phyloP scores from a whole-genome alignment of 805 yeast species.

The Cyberlindnera xylosilytica region DNA sequence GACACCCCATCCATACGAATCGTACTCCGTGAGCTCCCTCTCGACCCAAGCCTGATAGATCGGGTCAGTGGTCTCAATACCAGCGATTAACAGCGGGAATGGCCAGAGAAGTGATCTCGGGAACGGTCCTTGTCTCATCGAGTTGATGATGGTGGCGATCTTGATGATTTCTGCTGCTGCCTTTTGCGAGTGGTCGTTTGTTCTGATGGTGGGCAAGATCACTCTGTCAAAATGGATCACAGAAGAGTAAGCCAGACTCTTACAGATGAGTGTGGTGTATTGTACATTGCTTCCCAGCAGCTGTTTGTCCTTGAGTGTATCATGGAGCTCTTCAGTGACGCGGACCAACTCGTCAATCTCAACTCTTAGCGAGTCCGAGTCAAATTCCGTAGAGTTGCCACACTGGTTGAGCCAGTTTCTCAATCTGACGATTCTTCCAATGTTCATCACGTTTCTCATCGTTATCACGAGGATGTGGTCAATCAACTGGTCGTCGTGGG shows the following conservation, averaged over 20 bases:
- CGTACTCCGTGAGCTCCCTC: not conserved
- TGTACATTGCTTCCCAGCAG: not conserved
- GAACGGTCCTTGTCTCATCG: not conserved
- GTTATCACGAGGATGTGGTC: not conserved
- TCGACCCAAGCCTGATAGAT: conserved; percentile 1
- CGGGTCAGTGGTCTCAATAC: conserved; percentile 1
- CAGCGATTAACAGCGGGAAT: conserved; percentile 3
- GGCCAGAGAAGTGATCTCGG: conserved; percentile 4
- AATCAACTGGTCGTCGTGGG: not conserved
- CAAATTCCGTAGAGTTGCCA: conserved; percentile 3
- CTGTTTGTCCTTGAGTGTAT: not conserved
- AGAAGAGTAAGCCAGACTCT: not conserved
- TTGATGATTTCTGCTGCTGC: not conserved
- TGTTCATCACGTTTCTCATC: conserved; percentile 1
- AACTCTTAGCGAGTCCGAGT: not conserved
- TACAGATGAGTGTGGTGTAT: not conserved
- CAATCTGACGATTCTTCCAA: not conserved
- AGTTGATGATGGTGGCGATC: not conserved
- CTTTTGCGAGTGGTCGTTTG: not conserved
- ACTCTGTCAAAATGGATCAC: conserved; percentile 1
- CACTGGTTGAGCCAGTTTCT: conserved; percentile 2
- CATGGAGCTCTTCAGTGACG: not conserved
- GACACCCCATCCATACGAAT: not conserved
- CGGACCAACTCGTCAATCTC: not conserved
- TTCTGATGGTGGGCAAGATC: conserved; percentile 1